A percentile compares a stretch with the other conserved stretches of the same genome.
Evolutionary conservation across 371 early-diverging fungal species (phyloP).

Genomic region (Coemansia sp.): DNA sequence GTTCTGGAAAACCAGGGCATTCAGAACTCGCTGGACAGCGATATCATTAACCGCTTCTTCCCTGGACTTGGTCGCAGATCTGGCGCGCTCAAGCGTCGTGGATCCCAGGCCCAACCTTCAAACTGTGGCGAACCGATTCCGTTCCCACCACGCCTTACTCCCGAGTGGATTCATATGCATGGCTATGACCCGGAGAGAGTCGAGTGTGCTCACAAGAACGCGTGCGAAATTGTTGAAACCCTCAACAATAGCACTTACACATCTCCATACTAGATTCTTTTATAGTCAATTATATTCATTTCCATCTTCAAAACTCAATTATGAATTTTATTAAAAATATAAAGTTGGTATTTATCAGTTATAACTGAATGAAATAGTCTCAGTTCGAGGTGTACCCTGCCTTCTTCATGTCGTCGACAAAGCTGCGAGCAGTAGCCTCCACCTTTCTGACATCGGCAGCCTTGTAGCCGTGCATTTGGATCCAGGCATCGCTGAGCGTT

Average conservation of each 20-base stretch:
- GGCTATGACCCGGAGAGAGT: constrained; percentile 33
- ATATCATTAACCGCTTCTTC: constrained; percentile 38
- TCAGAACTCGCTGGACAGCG: constrained; percentile 27
- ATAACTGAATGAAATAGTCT: neutral
- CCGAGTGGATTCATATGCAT: constrained; percentile 46
- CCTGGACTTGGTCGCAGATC: constrained; percentile 21
- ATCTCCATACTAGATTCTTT: constrained; percentile 36
- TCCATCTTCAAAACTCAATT: neutral
- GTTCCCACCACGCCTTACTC: constrained; percentile 44
- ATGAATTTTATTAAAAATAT: constrained; percentile 1
- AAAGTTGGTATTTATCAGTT: too few relatives aligned
- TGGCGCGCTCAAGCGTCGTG: constrained; percentile 16
- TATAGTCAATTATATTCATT: neutral
- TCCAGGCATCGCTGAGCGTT: constrained; percentile 32
- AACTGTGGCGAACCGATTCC: constrained; percentile 29
- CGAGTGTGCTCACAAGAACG: constrained; percentile 31
- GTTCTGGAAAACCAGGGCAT: constrained; percentile 24
- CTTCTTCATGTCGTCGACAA: constrained; percentile 46
- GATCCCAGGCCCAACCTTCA: constrained; percentile 17
- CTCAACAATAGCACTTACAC: constrained; percentile 45
- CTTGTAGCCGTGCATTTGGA: constrained; percentile 35
- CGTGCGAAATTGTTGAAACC: constrained; percentile 37
- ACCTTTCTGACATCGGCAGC: constrained; percentile 14
- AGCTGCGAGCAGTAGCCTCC: constrained; percentile 22
- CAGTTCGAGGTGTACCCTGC: constrained; percentile 37